Evolutionary conservation across 768 basidiomycete species (phyloP).

Genomic region (Megacollybia marginata): DNA sequence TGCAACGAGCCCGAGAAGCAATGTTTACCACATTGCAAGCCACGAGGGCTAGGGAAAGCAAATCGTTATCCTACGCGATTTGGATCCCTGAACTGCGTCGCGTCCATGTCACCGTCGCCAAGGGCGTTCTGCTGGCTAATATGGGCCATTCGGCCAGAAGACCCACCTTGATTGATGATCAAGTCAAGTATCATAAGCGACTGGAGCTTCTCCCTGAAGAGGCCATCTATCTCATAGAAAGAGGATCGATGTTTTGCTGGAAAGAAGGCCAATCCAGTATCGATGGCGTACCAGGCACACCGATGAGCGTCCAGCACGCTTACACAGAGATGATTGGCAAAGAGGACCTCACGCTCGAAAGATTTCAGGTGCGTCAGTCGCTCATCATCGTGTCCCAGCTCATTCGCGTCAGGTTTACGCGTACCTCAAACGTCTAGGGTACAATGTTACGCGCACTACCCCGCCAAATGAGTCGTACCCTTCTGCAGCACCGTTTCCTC

Average conservation of each 20-base stretch:
- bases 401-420: conserved; percentile 68
- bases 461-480: conserved; percentile 52
- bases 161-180: conserved; percentile 21
- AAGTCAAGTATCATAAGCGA: conserved; percentile 47
- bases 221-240: conserved; percentile 86
- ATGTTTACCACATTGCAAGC: conserved; percentile 78
- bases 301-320: conserved; percentile 90
- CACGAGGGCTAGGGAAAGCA: conserved; percentile 34
- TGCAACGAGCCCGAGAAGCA: conserved; percentile 73
- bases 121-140: conserved; percentile 76
- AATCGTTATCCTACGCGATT: conserved; percentile 70
- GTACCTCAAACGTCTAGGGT: conserved; percentile 88
- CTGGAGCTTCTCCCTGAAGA: conserved; percentile 93
- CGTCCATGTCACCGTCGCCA: conserved; percentile 60
- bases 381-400: conserved; percentile 1
- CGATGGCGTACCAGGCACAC: conserved; percentile 44
- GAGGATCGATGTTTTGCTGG: conserved; percentile 85
- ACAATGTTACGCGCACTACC: conserved; percentile 72
- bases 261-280: conserved; percentile 34
- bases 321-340: conserved; percentile 79
- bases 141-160: conserved; percentile 78
- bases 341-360: conserved; percentile 73
- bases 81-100: conserved; percentile 67
- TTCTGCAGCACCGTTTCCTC: conserved; percentile 29
- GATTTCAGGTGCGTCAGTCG: conserved; percentile 64